A percentile compares a stretch with the other conserved stretches of the same genome.
phyloP scores from a whole-genome alignment of 768 basidiomycete genomes.

The Tricholoma sp. region DNA sequence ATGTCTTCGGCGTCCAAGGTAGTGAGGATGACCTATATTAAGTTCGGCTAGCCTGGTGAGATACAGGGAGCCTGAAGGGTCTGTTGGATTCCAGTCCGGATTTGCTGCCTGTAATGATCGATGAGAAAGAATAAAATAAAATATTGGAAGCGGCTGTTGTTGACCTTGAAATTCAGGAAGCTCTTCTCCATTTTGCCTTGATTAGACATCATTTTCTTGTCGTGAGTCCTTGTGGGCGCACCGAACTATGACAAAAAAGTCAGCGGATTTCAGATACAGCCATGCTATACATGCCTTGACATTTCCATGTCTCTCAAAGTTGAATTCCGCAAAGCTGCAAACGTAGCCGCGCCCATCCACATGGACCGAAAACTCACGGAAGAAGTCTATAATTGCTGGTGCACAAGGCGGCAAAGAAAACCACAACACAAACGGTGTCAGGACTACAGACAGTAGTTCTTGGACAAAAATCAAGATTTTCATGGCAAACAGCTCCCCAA shows the following conservation, averaged over 20 bases:
- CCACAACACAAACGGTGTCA: slow-evolving; percentile 94
- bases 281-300: slow-evolving; percentile 54
- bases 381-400: slow-evolving; percentile 92
- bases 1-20: slow-evolving; percentile 24
- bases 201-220: slow-evolving; percentile 77
- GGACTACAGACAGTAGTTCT: slow-evolving; percentile 85
- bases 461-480: slow-evolving; percentile 84
- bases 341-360: slow-evolving; percentile 96
- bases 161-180: slow-evolving; percentile 87
- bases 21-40: slow-evolving; percentile 39
- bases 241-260: slow-evolving; percentile 56
- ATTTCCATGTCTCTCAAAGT: slow-evolving; percentile 93
- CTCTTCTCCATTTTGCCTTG: slow-evolving; percentile 99
- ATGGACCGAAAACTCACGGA: slow-evolving; percentile 96
- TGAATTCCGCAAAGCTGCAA: slow-evolving; percentile 97
- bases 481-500: slow-evolving; percentile 90
- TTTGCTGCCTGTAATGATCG: slow-evolving; percentile 62
- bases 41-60: slow-evolving; percentile 79
- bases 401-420: slow-evolving; percentile 88
- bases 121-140: background rate
- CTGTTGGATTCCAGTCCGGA: slow-evolving; percentile 92
- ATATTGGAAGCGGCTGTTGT: background rate
- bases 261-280: background rate
- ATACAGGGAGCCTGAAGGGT: slow-evolving; percentile 88
- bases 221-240: slow-evolving; percentile 64